phyloP scores from a whole-genome alignment of 345 rosid genomes.

The Salix koriyanagi region DNA sequence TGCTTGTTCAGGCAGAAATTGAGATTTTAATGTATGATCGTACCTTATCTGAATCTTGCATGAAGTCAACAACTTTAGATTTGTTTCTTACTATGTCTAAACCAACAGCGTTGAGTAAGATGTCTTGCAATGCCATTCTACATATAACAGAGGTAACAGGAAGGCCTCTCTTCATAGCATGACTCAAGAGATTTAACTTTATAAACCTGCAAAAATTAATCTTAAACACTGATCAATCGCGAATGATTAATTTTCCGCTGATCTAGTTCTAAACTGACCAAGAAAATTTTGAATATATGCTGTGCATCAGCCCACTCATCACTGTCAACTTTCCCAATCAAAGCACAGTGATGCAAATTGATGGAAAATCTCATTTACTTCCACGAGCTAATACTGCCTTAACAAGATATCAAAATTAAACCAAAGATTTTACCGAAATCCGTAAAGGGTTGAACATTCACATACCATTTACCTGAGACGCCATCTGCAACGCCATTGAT shows the following conservation, averaged over 20 bases:
- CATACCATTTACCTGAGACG: conserved; percentile 23
- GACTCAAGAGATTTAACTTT: conserved; percentile 15
- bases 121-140: conserved; percentile 24
- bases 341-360: too few species aligned
- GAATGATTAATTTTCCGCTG: not conserved
- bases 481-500: conserved; percentile 31
- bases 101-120: conserved; percentile 17
- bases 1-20: not conserved
- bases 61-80: conserved; percentile 22
- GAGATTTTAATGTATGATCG: not conserved
- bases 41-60: conserved; percentile 12
- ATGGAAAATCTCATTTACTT: too few species aligned
- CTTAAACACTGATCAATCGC: not conserved
- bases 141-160: conserved; percentile 18
- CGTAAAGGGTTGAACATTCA: not conserved
- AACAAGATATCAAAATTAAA: not conserved
- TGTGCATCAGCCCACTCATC: too few species aligned
- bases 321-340: too few species aligned
- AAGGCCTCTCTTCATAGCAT: conserved; percentile 13
- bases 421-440: not conserved
- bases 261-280: not conserved
- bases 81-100: conserved; percentile 17
- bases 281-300: not conserved
- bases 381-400: too few species aligned
- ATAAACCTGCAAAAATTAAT: conserved; percentile 17